Base-by-base conservation (phyloP, 164 flowering plant genomes). In the Kalanchoe fedtschenkoi region DNA sequence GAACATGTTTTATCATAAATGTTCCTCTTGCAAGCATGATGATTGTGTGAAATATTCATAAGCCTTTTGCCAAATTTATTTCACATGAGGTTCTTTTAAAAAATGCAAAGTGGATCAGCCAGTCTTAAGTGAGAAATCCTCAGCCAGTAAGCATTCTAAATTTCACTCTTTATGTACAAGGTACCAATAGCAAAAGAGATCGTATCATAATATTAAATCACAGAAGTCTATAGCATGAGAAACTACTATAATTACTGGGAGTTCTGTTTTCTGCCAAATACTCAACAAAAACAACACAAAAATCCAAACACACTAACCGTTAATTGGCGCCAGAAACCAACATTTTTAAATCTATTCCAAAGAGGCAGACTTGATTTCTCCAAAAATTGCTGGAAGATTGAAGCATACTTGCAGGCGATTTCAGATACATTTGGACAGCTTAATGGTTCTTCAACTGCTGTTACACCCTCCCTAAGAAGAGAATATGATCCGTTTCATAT, bases 261-360 rank as follows among this genome's bases (percentile, higher is more conserved):
- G 54, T 47, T 21, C 22, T 7, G 22, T 47, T 5, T 26, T 51
- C 26, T 13, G 16, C 30, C 16, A 26, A 51, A 24, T 26, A 51
- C 32, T 26, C 56, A 26, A 51, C 34, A 51, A 42, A 17, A 17
- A 17, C 32, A 67, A 28, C 60, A 26, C 14, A 37, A 17, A 6
- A 59, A 66, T 60, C 43, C 28, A 68, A 43, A 42, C 28, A 22
- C 68, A 64, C 81, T 58, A 73, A 93, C 96, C 33, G 95, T 90
- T 35, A 93, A 75, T 68, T 90, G 96, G 62, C 96, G 95, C 97
- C 99, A 93, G 71, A 88, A 90, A 17, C 99, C 97, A 69, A 75
- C 76, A 71, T 90, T 93, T 39, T 82, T 76, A 68, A 81, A 73
- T 77, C 99, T 83, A 68, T 90, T 84, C 99, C 99, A 93, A 63